These are phyloP conservation scores for Funneliformis caledonium DNA, from an alignment of 371 early-diverging fungal species.

Conservation along the genomic window DNA sequence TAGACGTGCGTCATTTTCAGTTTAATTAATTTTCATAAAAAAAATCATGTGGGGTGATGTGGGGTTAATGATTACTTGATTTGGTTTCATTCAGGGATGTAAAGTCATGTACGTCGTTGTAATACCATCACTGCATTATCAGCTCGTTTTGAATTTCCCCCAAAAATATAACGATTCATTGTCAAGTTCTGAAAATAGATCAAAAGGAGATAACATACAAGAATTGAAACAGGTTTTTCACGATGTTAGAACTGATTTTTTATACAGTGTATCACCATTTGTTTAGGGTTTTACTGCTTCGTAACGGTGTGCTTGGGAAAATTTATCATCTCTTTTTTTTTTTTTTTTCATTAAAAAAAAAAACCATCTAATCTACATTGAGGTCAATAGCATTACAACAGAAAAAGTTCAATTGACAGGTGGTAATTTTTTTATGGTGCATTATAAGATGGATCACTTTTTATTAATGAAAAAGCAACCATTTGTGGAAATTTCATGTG, in stretches of 20 bases:
- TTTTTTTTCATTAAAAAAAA: too few relatives aligned
- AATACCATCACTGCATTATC: not conserved
- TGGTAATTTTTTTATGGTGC: too few relatives aligned
- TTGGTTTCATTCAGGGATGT: not conserved
- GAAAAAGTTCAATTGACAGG: too few relatives aligned
- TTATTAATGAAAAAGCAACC: not conserved
- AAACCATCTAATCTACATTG: too few relatives aligned
- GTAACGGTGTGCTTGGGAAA: not conserved
- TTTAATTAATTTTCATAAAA: slow-evolving; percentile 1
- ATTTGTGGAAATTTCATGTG: not conserved
- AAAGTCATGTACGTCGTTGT: not conserved
- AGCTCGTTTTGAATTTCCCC: not conserved
- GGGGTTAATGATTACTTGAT: not conserved
- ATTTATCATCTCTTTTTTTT: not conserved
- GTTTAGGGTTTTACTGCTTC: not conserved
- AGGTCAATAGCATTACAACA: too few relatives aligned
- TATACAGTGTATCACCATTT: not conserved
- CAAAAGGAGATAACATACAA: not conserved
- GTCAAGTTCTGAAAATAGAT: not conserved
- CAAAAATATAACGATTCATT: not conserved
- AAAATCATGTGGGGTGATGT: not conserved
- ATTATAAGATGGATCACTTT: not conserved
- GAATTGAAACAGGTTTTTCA: not conserved
- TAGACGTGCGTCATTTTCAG: not conserved
- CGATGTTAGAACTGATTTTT: too few relatives aligned